Base-by-base conservation (phyloP, 331 rosid genomes). In the Erythrophleum ivorense region DNA sequence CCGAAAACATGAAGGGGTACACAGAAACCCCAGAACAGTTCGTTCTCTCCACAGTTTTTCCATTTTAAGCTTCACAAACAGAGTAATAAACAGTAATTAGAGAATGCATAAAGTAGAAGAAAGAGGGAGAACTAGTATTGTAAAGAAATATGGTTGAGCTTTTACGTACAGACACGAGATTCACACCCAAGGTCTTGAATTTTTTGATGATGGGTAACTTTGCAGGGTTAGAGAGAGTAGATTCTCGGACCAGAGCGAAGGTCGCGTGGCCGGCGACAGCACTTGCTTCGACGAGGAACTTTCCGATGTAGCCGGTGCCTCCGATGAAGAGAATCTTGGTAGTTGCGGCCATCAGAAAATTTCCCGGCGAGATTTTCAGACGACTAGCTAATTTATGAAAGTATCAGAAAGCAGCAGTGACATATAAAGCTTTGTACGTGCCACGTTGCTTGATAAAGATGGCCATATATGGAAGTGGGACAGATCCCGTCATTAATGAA, bases 291-390 rank as follows among this genome's bases (percentile, higher is more conserved):
- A 84, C 94, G 0, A 89, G 76, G 83, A 83, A 87, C 59, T 88
- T 92, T 24, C 95, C 94, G 40, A 89, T 88, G 86, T 85, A 88
- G 0, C 95, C 92, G 0, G 92, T 88, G 58, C 95, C 92, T 24
- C 97, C 97, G 36, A 91, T 83, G 76, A 91, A n/a, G 24, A 92
- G 81, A 71, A 92, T 82, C 78, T 83, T 91, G 71, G 80, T 24
- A 2, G 79, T 16, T 3, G 55, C 11, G 9, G 62, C 73, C 80
- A 62, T 77, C 3, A 24, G 78, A 50, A 58, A 62, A 45, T 29
- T 34, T 18, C 69, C 5, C 73, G 46, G 64, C 45, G 57, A 68
- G 34, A 2, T 55, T 58, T 6, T 57, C 12, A 0, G 13, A 19
- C 7, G 19, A 10, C 14, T 9, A 48, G 54, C 18, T 13, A 50